Conservation (phyloP, 352 stramenopile species). For the Phytophthora pseudosyringae region DNA sequence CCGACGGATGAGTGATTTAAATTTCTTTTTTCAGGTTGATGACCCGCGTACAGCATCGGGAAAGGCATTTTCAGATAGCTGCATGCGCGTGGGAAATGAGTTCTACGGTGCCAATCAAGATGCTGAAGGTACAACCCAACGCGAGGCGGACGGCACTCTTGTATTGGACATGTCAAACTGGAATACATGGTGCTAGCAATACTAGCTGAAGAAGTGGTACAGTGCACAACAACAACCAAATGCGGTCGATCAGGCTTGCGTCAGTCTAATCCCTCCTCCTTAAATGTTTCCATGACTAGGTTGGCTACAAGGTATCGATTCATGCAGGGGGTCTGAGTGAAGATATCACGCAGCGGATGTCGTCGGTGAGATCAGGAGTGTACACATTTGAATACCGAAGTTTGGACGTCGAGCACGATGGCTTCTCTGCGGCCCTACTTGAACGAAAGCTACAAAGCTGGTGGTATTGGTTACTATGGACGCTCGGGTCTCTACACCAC, state of each 20-base stretch:
- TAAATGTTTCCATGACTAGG: constrained; percentile 17
- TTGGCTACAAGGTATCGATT: constrained; percentile 43
- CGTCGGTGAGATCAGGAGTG: constrained; percentile 33
- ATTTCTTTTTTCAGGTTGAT: not conserved
- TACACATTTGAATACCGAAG: constrained; percentile 71
- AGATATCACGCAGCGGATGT: constrained; percentile 42
- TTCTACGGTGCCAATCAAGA: constrained; percentile 38
- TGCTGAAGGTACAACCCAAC: constrained; percentile 16
- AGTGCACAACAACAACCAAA: not conserved
- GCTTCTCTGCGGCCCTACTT: constrained; percentile 42
- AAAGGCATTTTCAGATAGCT: constrained; percentile 14
- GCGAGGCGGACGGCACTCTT: constrained; percentile 32
- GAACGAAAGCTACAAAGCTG: constrained; percentile 54
- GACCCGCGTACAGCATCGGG: constrained; percentile 19
- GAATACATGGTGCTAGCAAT: constrained; percentile 56
- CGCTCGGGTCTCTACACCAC: constrained; percentile 58
- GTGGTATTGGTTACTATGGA: constrained; percentile 49
- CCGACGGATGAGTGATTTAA: not conserved
- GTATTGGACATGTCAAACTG: constrained; percentile 49
- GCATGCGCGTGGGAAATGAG: constrained; percentile 8
- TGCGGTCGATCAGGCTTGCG: not conserved
- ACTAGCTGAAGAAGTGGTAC: constrained; percentile 52
- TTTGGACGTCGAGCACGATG: constrained; percentile 51
- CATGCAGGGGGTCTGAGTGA: constrained; percentile 9
- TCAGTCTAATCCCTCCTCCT: not conserved